Percentiles rank a stretch among this genome's conserved stretches.
phyloP scores from a whole-genome alignment of 805 yeast genomes.

The Candida morakotiae region DNA sequence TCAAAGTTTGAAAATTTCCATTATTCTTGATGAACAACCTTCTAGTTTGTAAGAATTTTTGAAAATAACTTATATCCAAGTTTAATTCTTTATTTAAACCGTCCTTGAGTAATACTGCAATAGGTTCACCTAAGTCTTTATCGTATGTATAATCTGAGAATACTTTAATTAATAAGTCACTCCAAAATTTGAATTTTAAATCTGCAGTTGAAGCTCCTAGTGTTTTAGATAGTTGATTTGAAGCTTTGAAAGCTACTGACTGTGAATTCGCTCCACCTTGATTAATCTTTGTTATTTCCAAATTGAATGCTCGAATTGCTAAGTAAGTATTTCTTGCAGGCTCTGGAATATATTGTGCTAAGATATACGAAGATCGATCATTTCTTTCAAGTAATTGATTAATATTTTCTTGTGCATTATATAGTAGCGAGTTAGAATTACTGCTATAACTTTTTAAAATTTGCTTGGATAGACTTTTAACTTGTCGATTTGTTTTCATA shows the following conservation, averaged over 20 bases:
- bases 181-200: conserved; percentile 73
- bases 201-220: conserved; percentile 40
- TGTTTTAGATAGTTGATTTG: conserved; percentile 22
- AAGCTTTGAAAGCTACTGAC: conserved; percentile 27
- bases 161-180: conserved; percentile 50
- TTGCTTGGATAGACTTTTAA: neutral
- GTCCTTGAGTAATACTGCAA: conserved; percentile 53
- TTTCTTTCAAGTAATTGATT: conserved; percentile 37
- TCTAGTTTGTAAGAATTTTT: conserved; percentile 57
- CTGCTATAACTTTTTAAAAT: neutral
- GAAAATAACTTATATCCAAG: conserved; percentile 51
- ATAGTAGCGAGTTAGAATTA: conserved; percentile 10
- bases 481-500: no score
- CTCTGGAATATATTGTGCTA: conserved; percentile 66
- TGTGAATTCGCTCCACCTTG: conserved; percentile 22
- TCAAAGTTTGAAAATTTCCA: conserved; percentile 43
- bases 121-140: conserved; percentile 55
- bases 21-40: conserved; percentile 42
- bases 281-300: conserved; percentile 54
- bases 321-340: conserved; percentile 58
- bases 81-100: conserved; percentile 46
- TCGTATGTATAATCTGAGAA: conserved; percentile 31
- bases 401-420: conserved; percentile 40
- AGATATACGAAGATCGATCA: conserved; percentile 62
- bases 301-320: conserved; percentile 62